Conservation (phyloP, 1,284 basidiomycete genomes). For the Moniliophthora roreri region DNA sequence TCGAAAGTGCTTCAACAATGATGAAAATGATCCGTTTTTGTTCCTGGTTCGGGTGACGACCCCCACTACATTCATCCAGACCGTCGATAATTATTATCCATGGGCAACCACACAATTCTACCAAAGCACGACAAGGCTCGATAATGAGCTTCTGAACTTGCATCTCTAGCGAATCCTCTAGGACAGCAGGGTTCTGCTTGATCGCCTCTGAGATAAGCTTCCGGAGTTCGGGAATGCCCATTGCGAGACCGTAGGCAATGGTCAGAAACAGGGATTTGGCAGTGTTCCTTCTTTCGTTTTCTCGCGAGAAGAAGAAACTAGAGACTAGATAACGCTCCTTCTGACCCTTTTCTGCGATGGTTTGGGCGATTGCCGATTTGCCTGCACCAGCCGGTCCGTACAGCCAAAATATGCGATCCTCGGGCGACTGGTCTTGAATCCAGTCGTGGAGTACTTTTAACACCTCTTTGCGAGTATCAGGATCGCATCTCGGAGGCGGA, state of each 20-base stretch:
- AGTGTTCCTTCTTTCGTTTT: slow-evolving; percentile 3
- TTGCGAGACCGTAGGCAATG: slow-evolving; percentile 4
- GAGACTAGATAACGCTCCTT: slow-evolving; percentile 9
- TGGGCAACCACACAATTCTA: neutral
- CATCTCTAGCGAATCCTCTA: neutral
- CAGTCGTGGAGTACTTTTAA: slow-evolving; percentile 13
- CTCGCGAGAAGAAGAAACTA: slow-evolving; percentile 18
- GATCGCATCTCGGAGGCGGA: slow-evolving; percentile 10
- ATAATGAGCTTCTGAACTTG: slow-evolving; percentile 5
- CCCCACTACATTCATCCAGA: neutral
- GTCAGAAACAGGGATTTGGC: slow-evolving; percentile 1
- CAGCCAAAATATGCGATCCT: slow-evolving; percentile 16
- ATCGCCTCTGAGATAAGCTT: neutral
- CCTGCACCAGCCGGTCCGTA: slow-evolving; percentile 18
- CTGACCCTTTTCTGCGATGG: slow-evolving; percentile 13
- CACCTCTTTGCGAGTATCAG: slow-evolving; percentile 15
- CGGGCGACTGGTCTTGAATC: neutral
- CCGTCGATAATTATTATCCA: slow-evolving; percentile 5
- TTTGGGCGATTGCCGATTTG: slow-evolving; percentile 21
- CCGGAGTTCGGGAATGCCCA: neutral
- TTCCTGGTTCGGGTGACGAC: too few relatives aligned
- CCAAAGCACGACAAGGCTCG: neutral
- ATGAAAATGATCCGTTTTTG: slow-evolving; percentile 1
- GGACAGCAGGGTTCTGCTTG: neutral
- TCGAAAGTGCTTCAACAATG: neutral